Percentiles rank a stretch among this genome's conserved stretches.
These are phyloP conservation scores for Triticum monococcum DNA, from an alignment of 176 grass and related monocot genomes.

Conservation along the genomic window DNA sequence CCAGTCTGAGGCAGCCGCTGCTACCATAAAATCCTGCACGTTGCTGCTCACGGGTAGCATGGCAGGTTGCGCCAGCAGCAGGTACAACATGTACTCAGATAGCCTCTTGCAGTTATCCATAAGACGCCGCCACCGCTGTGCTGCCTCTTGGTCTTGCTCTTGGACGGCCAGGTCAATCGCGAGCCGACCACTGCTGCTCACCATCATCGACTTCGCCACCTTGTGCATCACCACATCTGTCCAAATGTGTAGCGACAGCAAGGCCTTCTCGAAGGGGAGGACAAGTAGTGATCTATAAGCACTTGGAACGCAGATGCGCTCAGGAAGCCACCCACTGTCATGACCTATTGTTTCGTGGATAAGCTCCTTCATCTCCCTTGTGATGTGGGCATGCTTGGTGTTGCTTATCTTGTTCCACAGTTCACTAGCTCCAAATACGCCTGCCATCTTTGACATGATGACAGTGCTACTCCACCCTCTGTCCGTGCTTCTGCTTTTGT, in stretches of 20 bases:
- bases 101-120: neutral
- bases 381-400: neutral
- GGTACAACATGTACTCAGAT: slow-evolving; percentile 5
- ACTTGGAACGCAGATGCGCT: neutral
- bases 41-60: neutral
- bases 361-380: neutral
- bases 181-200: neutral
- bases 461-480: neutral
- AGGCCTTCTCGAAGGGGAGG: neutral
- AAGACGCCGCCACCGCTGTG: neutral
- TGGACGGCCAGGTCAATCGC: neutral
- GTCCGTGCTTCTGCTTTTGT: neutral
- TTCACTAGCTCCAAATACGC: neutral
- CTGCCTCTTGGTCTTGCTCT: neutral
- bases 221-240: neutral
- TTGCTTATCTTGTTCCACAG: neutral
- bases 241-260: neutral
- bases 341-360: neutral
- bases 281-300: neutral
- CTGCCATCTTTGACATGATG: neutral
- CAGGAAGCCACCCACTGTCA: too few relatives aligned
- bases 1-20: neutral
- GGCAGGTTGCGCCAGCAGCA: neutral
- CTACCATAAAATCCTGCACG: neutral
- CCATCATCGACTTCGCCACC: neutral